These are phyloP conservation scores for Metschnikowia anglica DNA, from an alignment of 805 yeast genomes.

Conservation along the genomic window DNA sequence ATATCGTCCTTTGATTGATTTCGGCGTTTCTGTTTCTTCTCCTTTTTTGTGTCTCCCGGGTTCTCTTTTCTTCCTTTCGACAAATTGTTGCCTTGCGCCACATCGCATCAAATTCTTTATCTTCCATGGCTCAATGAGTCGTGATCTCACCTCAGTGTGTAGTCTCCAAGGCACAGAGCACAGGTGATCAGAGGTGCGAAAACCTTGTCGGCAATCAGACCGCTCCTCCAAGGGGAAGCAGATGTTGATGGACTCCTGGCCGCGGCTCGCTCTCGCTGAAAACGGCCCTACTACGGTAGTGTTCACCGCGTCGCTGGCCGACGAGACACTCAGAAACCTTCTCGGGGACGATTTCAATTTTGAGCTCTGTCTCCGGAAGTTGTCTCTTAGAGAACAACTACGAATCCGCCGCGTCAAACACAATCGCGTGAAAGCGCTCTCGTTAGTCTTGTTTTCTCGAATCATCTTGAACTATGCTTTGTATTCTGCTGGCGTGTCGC, in stretches of 20 bases:
- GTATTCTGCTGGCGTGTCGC: constrained; percentile 12
- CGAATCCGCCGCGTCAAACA: constrained; percentile 41
- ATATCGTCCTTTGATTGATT: too few relatives aligned
- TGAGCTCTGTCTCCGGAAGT: constrained; percentile 48
- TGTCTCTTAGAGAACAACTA: constrained; percentile 44
- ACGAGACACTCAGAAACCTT: constrained; percentile 2
- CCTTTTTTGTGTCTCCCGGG: not conserved
- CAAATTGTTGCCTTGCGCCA: too few relatives aligned
- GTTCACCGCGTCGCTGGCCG: constrained; percentile 19
- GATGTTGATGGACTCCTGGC: constrained; percentile 4
- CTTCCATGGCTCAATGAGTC: too few relatives aligned
- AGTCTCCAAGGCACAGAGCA: too few relatives aligned
- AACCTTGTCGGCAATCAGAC: too few relatives aligned
- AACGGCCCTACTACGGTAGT: constrained; percentile 10
- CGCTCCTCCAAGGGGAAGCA: too few relatives aligned
- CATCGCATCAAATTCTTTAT: too few relatives aligned
- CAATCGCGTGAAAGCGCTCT: constrained; percentile 34
- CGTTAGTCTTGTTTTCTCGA: constrained; percentile 46
- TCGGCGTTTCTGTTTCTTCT: not conserved
- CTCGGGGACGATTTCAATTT: constrained; percentile 40
- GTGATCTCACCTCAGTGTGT: too few relatives aligned
- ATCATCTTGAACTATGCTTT: constrained; percentile 39
- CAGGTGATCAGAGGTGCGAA: too few relatives aligned
- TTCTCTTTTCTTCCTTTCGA: not conserved
- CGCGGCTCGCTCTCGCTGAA: constrained; percentile 6